These are phyloP conservation scores for Phytophthora idaei DNA, from an alignment of 352 stramenopile species.

Conservation along the genomic window DNA sequence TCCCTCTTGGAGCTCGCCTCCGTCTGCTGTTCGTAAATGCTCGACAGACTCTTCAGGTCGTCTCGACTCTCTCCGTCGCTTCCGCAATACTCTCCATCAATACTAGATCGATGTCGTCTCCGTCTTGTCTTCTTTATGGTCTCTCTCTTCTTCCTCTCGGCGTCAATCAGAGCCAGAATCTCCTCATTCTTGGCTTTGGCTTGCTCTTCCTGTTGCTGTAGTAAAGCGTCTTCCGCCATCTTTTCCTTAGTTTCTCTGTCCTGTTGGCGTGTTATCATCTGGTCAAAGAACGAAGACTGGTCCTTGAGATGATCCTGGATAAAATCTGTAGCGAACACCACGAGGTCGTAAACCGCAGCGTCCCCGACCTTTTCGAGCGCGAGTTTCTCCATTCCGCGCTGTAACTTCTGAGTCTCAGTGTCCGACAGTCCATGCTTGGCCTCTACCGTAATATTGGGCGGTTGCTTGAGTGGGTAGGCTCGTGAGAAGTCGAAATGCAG, in stretches of 20 bases:
- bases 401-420: conserved; percentile 62
- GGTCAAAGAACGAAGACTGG: conserved; percentile 87
- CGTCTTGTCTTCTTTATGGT: conserved; percentile 62
- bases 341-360: conserved; percentile 83
- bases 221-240: conserved; percentile 55
- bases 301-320: conserved; percentile 84
- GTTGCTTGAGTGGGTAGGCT: conserved; percentile 66
- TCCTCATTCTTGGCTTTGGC: conserved; percentile 72
- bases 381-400: conserved; percentile 57
- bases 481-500: conserved; percentile 79
- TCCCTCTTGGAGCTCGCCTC: conserved; percentile 28
- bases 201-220: conserved; percentile 65
- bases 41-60: conserved; percentile 39
- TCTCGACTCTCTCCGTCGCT: conserved; percentile 46
- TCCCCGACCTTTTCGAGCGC: conserved; percentile 74
- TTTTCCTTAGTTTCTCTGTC: conserved; percentile 67
- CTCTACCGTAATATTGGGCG: conserved; percentile 76
- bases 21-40: conserved; percentile 44
- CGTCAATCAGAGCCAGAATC: conserved; percentile 81
- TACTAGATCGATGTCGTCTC: conserved; percentile 61
- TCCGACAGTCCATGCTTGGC: conserved; percentile 73
- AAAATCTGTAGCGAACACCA: conserved; percentile 83
- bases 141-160: conserved; percentile 70
- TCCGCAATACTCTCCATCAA: conserved; percentile 49
- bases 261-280: conserved; percentile 87